Evolutionary conservation across 1,139 yeast species (phyloP).

Genomic region (Hyphopichia buzzinii): DNA sequence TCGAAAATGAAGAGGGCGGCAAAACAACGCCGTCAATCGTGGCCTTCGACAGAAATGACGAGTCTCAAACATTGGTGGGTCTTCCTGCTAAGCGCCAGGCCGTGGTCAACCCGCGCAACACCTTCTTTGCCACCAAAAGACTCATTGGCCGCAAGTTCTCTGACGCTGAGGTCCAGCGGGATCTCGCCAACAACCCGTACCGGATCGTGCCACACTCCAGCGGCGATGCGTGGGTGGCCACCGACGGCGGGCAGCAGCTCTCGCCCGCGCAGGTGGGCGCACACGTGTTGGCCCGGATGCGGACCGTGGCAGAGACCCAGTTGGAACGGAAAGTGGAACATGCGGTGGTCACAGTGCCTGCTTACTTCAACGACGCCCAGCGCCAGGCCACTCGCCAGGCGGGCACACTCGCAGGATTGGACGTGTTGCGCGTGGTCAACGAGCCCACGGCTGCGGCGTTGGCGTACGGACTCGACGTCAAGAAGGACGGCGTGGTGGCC

Average conservation of each 20-base stretch:
- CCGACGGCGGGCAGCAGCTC: constrained; percentile 32
- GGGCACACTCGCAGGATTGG: constrained; percentile 64
- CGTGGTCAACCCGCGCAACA: constrained; percentile 60
- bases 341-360: constrained; percentile 80
- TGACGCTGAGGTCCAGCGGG: constrained; percentile 66
- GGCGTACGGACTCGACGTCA: constrained; percentile 65
- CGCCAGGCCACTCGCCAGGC: constrained; percentile 76
- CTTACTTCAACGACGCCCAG: constrained; percentile 76
- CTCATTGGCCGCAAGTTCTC: constrained; percentile 64
- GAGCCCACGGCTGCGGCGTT: constrained; percentile 85
- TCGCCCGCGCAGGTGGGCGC: constrained; percentile 63
- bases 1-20: constrained; percentile 68
- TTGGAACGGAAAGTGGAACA: constrained; percentile 41
- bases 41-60: constrained; percentile 39
- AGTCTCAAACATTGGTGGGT: constrained; percentile 48
- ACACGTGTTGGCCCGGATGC: constrained; percentile 52
- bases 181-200: constrained; percentile 55
- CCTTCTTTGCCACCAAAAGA: constrained; percentile 74
- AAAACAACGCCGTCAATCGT: constrained; percentile 76
- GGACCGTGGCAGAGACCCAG: constrained; percentile 50
- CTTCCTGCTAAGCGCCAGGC: constrained; percentile 68
- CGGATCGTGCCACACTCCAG: constrained; percentile 48
- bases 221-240: constrained; percentile 64
- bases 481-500: constrained; percentile 63
- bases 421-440: constrained; percentile 67